phyloP scores from a whole-genome alignment of 768 basidiomycete genomes.

The Saitozyma sp. region DNA sequence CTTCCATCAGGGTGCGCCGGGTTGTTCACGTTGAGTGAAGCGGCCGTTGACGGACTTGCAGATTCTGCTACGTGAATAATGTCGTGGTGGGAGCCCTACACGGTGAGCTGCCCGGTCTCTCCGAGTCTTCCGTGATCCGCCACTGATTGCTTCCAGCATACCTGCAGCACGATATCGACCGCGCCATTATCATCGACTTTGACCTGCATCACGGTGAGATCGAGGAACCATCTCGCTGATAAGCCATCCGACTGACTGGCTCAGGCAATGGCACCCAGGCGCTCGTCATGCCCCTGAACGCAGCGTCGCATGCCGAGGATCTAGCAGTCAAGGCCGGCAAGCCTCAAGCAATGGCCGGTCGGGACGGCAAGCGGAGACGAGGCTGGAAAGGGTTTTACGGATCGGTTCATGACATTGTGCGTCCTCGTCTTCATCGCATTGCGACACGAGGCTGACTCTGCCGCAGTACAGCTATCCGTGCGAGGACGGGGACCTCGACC shows the following conservation, averaged over 20 bases:
- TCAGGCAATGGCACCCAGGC: slow-evolving; percentile 90
- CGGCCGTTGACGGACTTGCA: slow-evolving; percentile 1
- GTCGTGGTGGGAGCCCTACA: slow-evolving; percentile 86
- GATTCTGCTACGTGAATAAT: slow-evolving; percentile 93
- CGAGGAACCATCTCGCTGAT: not conserved
- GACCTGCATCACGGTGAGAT: slow-evolving; percentile 80
- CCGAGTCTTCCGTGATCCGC: not conserved
- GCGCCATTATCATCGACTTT: slow-evolving; percentile 85
- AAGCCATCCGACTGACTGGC: not conserved
- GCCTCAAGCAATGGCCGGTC: slow-evolving; percentile 51
- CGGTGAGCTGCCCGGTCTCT: slow-evolving; percentile 57
- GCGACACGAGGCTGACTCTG: not conserved
- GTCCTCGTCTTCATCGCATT: slow-evolving; percentile 39
- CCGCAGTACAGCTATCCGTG: slow-evolving; percentile 66
- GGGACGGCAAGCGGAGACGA: slow-evolving; percentile 51
- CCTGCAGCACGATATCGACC: slow-evolving; percentile 71
- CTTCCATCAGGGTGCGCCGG: slow-evolving; percentile 67
- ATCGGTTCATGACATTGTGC: slow-evolving; percentile 88
- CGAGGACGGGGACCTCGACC: slow-evolving; percentile 77
- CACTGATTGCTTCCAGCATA: slow-evolving; percentile 62
- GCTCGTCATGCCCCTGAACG: slow-evolving; percentile 86
- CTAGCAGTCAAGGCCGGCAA: slow-evolving; percentile 54
- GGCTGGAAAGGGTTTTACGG: slow-evolving; percentile 69
- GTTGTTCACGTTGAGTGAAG: not conserved
- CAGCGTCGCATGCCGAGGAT: slow-evolving; percentile 72